phyloP scores from a whole-genome alignment of 1,284 basidiomycete species.

The Pyrrhoderma noxium region DNA sequence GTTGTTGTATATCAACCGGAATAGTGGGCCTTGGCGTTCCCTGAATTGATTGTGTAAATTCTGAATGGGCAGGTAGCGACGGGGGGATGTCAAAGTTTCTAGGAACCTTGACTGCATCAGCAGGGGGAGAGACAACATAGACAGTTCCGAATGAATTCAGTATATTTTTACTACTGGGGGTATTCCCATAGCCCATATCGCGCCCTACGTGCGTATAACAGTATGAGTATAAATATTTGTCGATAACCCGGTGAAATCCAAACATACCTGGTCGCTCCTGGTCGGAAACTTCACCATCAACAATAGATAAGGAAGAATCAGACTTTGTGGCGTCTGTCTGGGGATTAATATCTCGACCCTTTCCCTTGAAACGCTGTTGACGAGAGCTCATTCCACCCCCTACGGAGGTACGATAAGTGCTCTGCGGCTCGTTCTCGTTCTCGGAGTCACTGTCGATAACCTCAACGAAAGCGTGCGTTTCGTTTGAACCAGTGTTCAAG shows the following conservation, averaged over 20 bases:
- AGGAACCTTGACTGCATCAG: conserved; percentile 4
- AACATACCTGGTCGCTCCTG: no score
- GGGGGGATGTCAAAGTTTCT: neutral
- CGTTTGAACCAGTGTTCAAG: conserved; percentile 7
- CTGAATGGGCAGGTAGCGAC: conserved; percentile 1
- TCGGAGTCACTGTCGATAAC: conserved; percentile 44
- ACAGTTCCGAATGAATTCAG: conserved; percentile 6
- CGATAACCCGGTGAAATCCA: no score
- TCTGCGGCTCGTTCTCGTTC: conserved; percentile 21
- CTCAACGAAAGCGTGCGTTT: conserved; percentile 58
- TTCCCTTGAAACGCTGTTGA: conserved; percentile 41
- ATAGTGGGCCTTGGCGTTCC: neutral
- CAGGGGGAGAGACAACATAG: conserved; percentile 1
- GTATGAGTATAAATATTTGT: neutral
- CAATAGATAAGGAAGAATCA: conserved; percentile 49
- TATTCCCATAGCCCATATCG: neutral
- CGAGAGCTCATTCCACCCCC: conserved; percentile 4
- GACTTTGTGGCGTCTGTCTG: conserved; percentile 22
- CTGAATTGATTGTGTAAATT: neutral
- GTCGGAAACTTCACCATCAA: conserved; percentile 34
- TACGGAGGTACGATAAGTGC: no score
- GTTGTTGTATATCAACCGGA: neutral
- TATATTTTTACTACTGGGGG: neutral
- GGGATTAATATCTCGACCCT: conserved; percentile 33
- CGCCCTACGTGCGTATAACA: neutral